A percentile compares a stretch with the other conserved stretches of the same genome.
These are phyloP conservation scores for Bipolaris sorokiniana DNA, from an alignment of 2,329 filamentous ascomycete species.

Conservation along the genomic window DNA sequence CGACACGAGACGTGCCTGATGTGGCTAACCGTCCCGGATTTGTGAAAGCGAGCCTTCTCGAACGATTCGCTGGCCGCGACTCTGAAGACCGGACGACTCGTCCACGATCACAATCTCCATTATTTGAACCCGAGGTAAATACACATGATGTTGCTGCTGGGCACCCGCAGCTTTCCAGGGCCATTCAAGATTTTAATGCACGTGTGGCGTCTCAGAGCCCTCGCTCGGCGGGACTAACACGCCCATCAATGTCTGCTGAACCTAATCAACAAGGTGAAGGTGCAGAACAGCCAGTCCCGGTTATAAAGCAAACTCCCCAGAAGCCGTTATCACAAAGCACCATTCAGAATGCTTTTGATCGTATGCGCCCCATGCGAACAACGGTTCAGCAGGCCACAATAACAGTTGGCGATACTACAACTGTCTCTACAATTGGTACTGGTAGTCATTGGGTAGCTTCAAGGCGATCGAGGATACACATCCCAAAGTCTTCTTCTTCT, in stretches of 20 bases:
- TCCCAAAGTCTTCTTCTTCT: slow-evolving; percentile 44
- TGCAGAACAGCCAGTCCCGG: slow-evolving; percentile 32
- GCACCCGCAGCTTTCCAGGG: slow-evolving; percentile 20
- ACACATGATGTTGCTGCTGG: slow-evolving; percentile 9
- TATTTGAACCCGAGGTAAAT: slow-evolving; percentile 32
- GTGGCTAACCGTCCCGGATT: slow-evolving; percentile 27
- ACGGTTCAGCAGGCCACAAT: slow-evolving; percentile 73
- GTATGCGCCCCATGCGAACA: slow-evolving; percentile 68
- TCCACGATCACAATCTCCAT: slow-evolving; percentile 23
- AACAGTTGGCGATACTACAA: slow-evolving; percentile 72
- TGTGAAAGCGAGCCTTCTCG: slow-evolving; percentile 44
- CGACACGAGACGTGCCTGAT: slow-evolving; percentile 7
- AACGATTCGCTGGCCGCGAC: slow-evolving; percentile 42
- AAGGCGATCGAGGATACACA: slow-evolving; percentile 53
- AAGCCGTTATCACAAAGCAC: slow-evolving; percentile 46
- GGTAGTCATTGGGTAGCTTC: slow-evolving; percentile 54
- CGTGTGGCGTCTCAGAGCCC: slow-evolving; percentile 45
- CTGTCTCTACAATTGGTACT: slow-evolving; percentile 68
- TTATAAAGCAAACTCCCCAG: slow-evolving; percentile 39
- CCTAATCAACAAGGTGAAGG: slow-evolving; percentile 22
- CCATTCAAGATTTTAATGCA: slow-evolving; percentile 51
- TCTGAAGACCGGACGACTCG: slow-evolving; percentile 26
- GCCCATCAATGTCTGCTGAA: slow-evolving; percentile 17
- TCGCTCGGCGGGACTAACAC: slow-evolving; percentile 21
- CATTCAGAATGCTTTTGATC: slow-evolving; percentile 67